These are phyloP conservation scores for Acorus gramineus DNA, from an alignment of 106 monocot genomes.

Conservation along the genomic window DNA sequence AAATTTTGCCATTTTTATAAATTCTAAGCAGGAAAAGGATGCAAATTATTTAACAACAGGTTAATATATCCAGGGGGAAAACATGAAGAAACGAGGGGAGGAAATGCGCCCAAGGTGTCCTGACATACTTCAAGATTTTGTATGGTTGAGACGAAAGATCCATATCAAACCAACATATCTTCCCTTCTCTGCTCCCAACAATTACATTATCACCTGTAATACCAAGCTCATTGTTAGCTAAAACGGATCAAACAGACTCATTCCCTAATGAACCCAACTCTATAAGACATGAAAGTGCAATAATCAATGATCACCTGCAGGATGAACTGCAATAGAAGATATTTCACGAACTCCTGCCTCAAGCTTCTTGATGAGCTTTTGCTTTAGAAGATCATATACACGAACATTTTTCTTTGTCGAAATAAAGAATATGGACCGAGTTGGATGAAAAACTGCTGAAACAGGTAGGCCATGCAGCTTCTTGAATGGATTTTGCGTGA, in stretches of 20 bases:
- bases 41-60: no score
- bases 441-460: constrained; percentile 78
- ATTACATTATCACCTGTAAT: constrained; percentile 93
- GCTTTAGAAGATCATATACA: constrained; percentile 73
- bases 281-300: background rate
- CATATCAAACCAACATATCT: constrained; percentile 98
- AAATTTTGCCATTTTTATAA: no score
- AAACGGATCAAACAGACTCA: background rate
- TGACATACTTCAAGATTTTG: constrained; percentile 68
- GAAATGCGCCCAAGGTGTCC: no score
- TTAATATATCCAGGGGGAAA: no score
- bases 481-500: constrained; percentile 61
- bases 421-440: constrained; percentile 58
- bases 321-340: constrained; percentile 89
- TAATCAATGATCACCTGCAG: constrained; percentile 36
- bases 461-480: constrained; percentile 84
- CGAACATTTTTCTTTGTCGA: constrained; percentile 84
- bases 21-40: no score
- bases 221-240: background rate
- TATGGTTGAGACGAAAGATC: constrained; percentile 85
- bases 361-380: constrained; percentile 76
- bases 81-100: no score
- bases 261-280: background rate
- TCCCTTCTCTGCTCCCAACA: constrained; percentile 96
- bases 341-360: constrained; percentile 75